Conservation (phyloP, 2,329 filamentous ascomycete species). For the Calcarisporium arbuscula region DNA sequence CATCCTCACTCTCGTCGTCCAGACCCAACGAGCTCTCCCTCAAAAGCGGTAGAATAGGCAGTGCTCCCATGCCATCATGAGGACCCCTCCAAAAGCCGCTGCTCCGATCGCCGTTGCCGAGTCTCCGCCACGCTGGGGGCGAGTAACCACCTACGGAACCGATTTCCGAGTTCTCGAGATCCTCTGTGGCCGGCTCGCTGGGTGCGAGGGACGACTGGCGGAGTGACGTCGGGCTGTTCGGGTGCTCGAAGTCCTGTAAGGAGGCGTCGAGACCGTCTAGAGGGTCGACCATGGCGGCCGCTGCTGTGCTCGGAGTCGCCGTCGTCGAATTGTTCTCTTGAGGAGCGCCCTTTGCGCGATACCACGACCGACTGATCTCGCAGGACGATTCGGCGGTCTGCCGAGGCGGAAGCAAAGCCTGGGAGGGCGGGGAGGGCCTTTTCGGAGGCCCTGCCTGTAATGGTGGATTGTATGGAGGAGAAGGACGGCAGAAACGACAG, state of each 20-base stretch:
- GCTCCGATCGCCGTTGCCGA: constrained; percentile 52
- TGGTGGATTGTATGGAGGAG: constrained; percentile 2
- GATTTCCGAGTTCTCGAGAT: constrained; percentile 38
- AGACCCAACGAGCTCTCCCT: constrained; percentile 18
- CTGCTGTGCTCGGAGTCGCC: constrained; percentile 9
- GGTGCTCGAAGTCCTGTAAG: constrained; percentile 48
- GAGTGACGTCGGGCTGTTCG: constrained; percentile 29
- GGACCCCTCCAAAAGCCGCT: constrained; percentile 53
- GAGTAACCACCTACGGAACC: constrained; percentile 51
- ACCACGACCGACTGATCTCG: constrained; percentile 26
- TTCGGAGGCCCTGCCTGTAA: constrained; percentile 14
- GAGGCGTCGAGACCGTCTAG: constrained; percentile 43
- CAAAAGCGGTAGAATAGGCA: constrained; percentile 18
- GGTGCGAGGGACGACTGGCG: constrained; percentile 24
- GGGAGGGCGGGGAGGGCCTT: constrained; percentile 21
- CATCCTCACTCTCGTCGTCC: constrained; percentile 25
- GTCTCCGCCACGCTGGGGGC: constrained; percentile 54
- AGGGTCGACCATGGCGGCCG: constrained; percentile 23
- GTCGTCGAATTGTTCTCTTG: constrained; percentile 12
- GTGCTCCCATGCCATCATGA: constrained; percentile 46
- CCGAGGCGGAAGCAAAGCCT: too few species aligned
- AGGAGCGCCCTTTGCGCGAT: constrained; percentile 20
- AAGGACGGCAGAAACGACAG: constrained; percentile 19
- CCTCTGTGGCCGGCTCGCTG: constrained; percentile 29
- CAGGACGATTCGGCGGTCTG: constrained; percentile 21